These are phyloP conservation scores for Roridomyces roridus DNA, from an alignment of 768 basidiomycete genomes.

Conservation along the genomic window DNA sequence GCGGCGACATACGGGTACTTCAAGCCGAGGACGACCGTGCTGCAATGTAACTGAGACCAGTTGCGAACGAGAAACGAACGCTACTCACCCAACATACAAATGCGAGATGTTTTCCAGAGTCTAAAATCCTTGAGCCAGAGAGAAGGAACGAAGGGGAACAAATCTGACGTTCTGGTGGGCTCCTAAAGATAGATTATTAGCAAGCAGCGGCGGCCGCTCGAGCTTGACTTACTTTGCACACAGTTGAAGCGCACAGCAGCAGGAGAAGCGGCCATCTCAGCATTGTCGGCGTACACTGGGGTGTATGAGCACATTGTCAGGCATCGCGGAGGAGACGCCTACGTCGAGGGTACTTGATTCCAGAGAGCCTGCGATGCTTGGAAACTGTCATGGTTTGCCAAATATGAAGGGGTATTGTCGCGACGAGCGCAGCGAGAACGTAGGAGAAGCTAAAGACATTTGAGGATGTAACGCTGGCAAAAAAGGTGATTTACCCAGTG, in stretches of 20 bases:
- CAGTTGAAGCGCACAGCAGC: slow-evolving; percentile 40
- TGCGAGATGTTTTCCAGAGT: slow-evolving; percentile 17
- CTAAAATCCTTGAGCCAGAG: background rate
- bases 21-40: slow-evolving; percentile 47
- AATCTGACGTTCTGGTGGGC: slow-evolving; percentile 2
- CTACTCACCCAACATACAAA: slow-evolving; percentile 11
- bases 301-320: background rate
- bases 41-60: slow-evolving; percentile 19
- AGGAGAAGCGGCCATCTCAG: slow-evolving; percentile 32
- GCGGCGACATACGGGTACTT: slow-evolving; percentile 50
- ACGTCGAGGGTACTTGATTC: slow-evolving; percentile 39
- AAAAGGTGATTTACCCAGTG: slow-evolving; percentile 19
- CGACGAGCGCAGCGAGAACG: slow-evolving; percentile 29
- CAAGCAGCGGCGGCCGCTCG: slow-evolving; percentile 29
- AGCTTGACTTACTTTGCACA: slow-evolving; percentile 31
- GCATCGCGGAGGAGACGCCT: background rate
- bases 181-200: slow-evolving; percentile 15
- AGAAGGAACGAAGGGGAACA: background rate
- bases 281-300: slow-evolving; percentile 42
- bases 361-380: slow-evolving; percentile 29
- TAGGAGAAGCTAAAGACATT: slow-evolving; percentile 17
- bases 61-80: background rate
- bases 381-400: slow-evolving; percentile 33
- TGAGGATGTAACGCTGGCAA: slow-evolving; percentile 24
- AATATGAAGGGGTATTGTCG: slow-evolving; percentile 28